Conservation (phyloP, 2,329 filamentous ascomycete genomes). For the Fusarium sterilihyphosum region DNA sequence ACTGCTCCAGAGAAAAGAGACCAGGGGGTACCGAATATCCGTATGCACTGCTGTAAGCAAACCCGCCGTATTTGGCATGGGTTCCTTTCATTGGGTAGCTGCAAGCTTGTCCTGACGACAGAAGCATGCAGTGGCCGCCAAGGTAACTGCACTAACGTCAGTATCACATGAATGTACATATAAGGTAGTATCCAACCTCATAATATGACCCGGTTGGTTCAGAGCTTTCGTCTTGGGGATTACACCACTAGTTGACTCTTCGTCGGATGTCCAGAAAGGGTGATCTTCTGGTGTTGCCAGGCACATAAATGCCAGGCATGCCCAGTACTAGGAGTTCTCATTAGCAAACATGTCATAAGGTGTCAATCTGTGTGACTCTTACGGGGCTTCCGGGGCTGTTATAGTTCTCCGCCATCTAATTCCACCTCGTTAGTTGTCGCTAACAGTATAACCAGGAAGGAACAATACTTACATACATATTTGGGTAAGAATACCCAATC, state of each 20-base stretch:
- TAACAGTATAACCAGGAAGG: neutral
- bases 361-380: slow-evolving; percentile 30
- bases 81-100: slow-evolving; percentile 84
- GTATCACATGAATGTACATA: neutral
- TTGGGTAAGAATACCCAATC: slow-evolving; percentile 81
- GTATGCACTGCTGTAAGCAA: slow-evolving; percentile 81
- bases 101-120: slow-evolving; percentile 82
- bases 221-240: slow-evolving; percentile 70
- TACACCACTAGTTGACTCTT: slow-evolving; percentile 66
- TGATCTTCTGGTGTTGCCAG: slow-evolving; percentile 75
- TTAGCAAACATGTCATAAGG: slow-evolving; percentile 38
- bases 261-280: slow-evolving; percentile 77
- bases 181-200: slow-evolving; percentile 52
- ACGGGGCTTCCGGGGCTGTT: slow-evolving; percentile 77
- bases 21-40: slow-evolving; percentile 82
- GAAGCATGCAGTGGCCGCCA: slow-evolving; percentile 79
- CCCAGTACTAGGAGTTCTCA: slow-evolving; percentile 71
- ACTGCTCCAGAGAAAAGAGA: slow-evolving; percentile 79
- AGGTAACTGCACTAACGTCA: slow-evolving; percentile 59
- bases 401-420: slow-evolving; percentile 80
- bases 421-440: slow-evolving; percentile 23
- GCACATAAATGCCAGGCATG: slow-evolving; percentile 79
- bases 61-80: slow-evolving; percentile 83
- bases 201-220: slow-evolving; percentile 77
- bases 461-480: slow-evolving; percentile 68